Evolutionary conservation across 495 filamentous ascomycete genomes (phyloP).

Genomic region (Aspergillus saccharolyticus): DNA sequence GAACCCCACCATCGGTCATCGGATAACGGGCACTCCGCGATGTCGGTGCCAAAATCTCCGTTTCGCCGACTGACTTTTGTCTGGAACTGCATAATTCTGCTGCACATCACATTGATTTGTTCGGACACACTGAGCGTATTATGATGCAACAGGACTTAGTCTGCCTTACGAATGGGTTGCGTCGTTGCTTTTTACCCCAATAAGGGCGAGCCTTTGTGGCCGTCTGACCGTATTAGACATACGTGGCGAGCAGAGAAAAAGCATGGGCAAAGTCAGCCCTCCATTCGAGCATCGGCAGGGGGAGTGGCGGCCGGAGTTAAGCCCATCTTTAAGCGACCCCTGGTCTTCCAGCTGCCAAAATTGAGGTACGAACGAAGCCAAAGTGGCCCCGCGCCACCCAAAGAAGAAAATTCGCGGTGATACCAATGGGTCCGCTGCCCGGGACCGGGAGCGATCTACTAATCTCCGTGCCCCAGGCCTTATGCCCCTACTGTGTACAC

Average conservation of each 20-base stretch:
- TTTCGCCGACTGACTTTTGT: neutral
- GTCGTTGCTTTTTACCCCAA: neutral
- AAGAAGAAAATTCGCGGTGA: neutral
- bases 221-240: neutral
- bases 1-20: neutral
- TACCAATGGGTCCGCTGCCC: neutral
- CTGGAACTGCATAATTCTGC: neutral
- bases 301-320: neutral
- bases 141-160: neutral
- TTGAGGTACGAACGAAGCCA: neutral
- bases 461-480: neutral
- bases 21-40: neutral
- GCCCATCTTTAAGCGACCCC: neutral
- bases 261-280: neutral
- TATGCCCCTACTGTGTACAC: neutral
- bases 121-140: too few species aligned
- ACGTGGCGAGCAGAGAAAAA: neutral
- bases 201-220: neutral
- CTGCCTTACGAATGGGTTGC: neutral
- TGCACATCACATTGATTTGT: too few species aligned
- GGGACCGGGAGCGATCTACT: neutral
- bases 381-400: neutral
- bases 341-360: neutral
- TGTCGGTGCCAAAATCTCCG: neutral
- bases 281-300: neutral